Conservation (phyloP, 2,329 filamentous ascomycete species). For the Colletotrichum simmondsii region DNA sequence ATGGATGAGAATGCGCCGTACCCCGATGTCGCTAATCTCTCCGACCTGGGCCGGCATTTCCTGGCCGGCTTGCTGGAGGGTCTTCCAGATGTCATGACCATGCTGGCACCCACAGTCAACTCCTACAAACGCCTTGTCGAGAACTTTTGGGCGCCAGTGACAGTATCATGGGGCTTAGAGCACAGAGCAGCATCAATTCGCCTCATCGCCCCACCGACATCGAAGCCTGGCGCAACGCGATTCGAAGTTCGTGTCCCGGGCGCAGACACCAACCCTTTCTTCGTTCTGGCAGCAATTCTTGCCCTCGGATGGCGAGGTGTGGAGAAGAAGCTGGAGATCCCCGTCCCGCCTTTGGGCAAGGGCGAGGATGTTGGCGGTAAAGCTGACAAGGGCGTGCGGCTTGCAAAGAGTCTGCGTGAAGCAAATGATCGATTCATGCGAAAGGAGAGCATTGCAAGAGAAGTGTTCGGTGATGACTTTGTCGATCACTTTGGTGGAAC, state of each 20-base stretch:
- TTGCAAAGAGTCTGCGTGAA: slow-evolving; percentile 88
- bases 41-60: slow-evolving; percentile 91
- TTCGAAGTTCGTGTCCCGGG: slow-evolving; percentile 94
- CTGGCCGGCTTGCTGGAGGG: slow-evolving; percentile 90
- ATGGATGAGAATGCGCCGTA: slow-evolving; percentile 79
- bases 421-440: slow-evolving; percentile 83
- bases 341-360: slow-evolving; percentile 84
- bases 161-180: slow-evolving; percentile 96
- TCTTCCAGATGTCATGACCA: slow-evolving; percentile 93
- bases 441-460: slow-evolving; percentile 86
- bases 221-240: slow-evolving; percentile 85
- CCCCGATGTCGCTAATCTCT: slow-evolving; percentile 81
- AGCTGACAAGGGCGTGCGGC: slow-evolving; percentile 76
- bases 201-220: slow-evolving; percentile 87
- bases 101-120: slow-evolving; percentile 94
- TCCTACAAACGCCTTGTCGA: slow-evolving; percentile 98
- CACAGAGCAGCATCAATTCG: slow-evolving; percentile 93
- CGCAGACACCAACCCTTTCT: slow-evolving; percentile 92
- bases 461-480: slow-evolving; percentile 94
- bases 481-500: slow-evolving; percentile 96
- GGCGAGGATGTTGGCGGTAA: slow-evolving; percentile 83
- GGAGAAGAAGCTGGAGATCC: slow-evolving; percentile 89
- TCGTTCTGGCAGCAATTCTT: slow-evolving; percentile 87
- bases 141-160: slow-evolving; percentile 99
- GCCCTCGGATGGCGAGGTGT: slow-evolving; percentile 91